Evolutionary conservation across 2,329 filamentous ascomycete genomes (phyloP), one percentile per base, ranked within the genome.

Genomic region (Plenodomus tracheiphilus): DNA sequence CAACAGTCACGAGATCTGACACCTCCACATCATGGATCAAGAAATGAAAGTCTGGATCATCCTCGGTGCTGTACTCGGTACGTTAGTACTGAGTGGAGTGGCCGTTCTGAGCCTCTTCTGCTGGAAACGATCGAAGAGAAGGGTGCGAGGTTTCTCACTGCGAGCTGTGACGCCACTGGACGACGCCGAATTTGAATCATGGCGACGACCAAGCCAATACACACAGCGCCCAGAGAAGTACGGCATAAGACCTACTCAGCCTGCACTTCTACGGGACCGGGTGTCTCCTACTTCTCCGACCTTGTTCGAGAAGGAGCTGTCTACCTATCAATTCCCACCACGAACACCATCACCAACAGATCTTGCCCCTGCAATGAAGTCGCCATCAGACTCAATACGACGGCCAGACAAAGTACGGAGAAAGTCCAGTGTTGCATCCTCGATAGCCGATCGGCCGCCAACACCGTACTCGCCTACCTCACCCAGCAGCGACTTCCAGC

Each of bases 121-220:
- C 48, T 64, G 64, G 59, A 66, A 65, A 51, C 65, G 70, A 32
- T 65, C 63, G 21, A 65, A 67, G 58, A 68, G 57, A 58, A 60
- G 57, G 56, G 56, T 68, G 35, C 63, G 67, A 51, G 61, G 65
- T 19, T 72, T 74, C 55, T 65, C 68, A 15, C 54, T 70, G 41
- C 68, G 71, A 52, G 65, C 70, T 18, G 69, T 71, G 25, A 74
- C 71, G 32, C 71, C 71, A 43, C 54, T 74, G 38, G 69, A 72
- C 56, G 70, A 74, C 38, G 70, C 70, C 47, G 70, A 71, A 54
- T 73, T 74, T 43, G 70, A 74, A 58, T 73, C 70, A 39, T 74
- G 71, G 71, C 61, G 71, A 41, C 54, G 69, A 34, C 71, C 71
- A 13, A 72, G 68, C 56, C 67, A 71, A 45, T 68, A 72, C 46